These are phyloP conservation scores for Verticillium zaregamsianum DNA, from an alignment of 2,329 filamentous ascomycete genomes.

Conservation along the genomic window DNA sequence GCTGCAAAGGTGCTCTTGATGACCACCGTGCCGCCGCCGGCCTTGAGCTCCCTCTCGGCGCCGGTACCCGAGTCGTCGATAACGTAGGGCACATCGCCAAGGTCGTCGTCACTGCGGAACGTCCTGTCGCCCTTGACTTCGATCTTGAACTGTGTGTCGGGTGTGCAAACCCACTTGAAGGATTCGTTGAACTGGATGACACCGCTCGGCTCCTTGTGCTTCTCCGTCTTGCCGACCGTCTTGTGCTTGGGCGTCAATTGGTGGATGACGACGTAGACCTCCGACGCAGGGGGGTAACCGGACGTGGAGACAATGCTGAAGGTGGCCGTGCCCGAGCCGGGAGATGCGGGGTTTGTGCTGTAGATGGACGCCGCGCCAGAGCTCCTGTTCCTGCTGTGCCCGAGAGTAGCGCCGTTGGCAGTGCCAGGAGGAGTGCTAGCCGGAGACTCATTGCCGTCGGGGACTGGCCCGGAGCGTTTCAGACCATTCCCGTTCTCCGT, in stretches of 20 bases:
- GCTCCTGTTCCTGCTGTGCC: slow-evolving; percentile 52
- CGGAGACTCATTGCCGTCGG: slow-evolving; percentile 14
- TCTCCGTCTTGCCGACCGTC: slow-evolving; percentile 87
- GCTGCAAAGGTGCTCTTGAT: slow-evolving; percentile 69
- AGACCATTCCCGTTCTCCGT: slow-evolving; percentile 39
- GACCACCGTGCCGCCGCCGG: slow-evolving; percentile 68
- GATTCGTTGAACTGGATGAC: slow-evolving; percentile 70
- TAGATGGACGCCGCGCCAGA: slow-evolving; percentile 62
- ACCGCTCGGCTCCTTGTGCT: slow-evolving; percentile 69
- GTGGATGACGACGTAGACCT: slow-evolving; percentile 73
- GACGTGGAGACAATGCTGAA: slow-evolving; percentile 77
- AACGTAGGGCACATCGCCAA: slow-evolving; percentile 86
- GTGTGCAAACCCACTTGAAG: slow-evolving; percentile 72
- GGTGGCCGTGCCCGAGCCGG: slow-evolving; percentile 68
- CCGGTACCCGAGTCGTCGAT: slow-evolving; percentile 73
- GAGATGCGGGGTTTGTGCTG: slow-evolving; percentile 56
- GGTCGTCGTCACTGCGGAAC: slow-evolving; percentile 76
- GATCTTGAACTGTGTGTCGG: slow-evolving; percentile 83
- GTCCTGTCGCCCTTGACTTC: slow-evolving; percentile 81
- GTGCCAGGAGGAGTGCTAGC: slow-evolving; percentile 25
- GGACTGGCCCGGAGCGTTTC: slow-evolving; percentile 29
- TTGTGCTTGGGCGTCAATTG: slow-evolving; percentile 67
- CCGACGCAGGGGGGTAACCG: slow-evolving; percentile 71
- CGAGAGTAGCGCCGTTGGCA: slow-evolving; percentile 23
- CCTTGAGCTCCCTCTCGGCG: slow-evolving; percentile 67